Evolutionary conservation across 2,329 filamentous ascomycete species (phyloP), one percentile per base, ranked within the genome.

Genomic region (Phoma sp.): DNA sequence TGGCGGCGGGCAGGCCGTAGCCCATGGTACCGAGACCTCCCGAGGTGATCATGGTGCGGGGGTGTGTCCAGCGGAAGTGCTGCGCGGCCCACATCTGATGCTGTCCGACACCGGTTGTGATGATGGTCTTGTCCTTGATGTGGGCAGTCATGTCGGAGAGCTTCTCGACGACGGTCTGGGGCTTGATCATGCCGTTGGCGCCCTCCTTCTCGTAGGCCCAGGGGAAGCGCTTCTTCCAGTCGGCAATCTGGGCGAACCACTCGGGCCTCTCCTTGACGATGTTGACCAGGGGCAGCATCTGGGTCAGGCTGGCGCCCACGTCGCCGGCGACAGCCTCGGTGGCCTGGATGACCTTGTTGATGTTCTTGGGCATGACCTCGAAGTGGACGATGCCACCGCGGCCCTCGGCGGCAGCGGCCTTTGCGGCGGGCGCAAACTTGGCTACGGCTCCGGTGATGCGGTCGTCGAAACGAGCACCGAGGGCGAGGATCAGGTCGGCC

Each of bases 81-180:
- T 98, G 94, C 4, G 93, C 95, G 24, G 91, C 85, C 95, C 94
- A 98, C 95, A 98, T 98, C 78, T 99, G 94, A 80, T 98, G 94
- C 78, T 98, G 95, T 37, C 95, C 95, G 9, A 98, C 95, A 77
- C 94, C 95, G 2, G 94, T 98, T 2, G 92, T 81, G 73, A 99
- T 96, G 73, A 96, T 87, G 25, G 91, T 96, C 65, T 88, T 83
- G 44, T 95, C 82, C 78, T 96, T 96, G 63, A 88, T 88, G 71
- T 90, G 75, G 8, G 87, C 87, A 0, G 91, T 96, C 61, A 97
- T 80, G 47, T 94, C 85, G 72, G 91, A 96, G 24, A 99, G 86
- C 77, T 91, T 92, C 78, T 95, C 89, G 60, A 99, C 95, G 67
- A 98, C 80, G 45, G 90, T 87, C 80, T 99, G 95, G 8, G 95